Conservation (phyloP, 2,329 filamentous ascomycete species). For the Aureobasidium sp. region DNA sequence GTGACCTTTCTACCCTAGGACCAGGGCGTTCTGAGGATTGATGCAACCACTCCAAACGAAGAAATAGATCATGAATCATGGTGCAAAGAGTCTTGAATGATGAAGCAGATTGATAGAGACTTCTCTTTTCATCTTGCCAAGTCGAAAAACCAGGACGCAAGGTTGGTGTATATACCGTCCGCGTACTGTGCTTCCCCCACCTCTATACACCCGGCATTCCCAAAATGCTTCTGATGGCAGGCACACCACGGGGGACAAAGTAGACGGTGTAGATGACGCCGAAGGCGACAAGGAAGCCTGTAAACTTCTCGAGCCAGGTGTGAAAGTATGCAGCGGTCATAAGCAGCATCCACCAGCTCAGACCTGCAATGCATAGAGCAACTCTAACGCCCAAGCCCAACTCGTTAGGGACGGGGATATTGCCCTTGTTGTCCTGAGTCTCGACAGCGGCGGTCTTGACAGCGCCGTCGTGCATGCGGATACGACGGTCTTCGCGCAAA, state of each 20-base stretch:
- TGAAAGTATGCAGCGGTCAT: constrained; percentile 99
- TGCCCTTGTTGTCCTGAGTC: constrained; percentile 36
- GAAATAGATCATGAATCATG: neutral
- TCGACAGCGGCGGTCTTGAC: constrained; percentile 41
- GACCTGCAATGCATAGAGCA: constrained; percentile 51
- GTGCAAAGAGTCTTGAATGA: neutral
- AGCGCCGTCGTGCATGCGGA: constrained; percentile 61
- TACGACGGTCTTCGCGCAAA: constrained; percentile 54
- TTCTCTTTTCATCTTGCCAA: neutral
- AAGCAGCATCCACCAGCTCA: constrained; percentile 91
- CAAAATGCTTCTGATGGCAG: constrained; percentile 35
- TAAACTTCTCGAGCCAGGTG: constrained; percentile 91
- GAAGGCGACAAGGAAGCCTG: constrained; percentile 43
- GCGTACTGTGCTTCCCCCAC: neutral
- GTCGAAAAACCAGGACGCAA: neutral
- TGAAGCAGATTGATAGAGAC: neutral
- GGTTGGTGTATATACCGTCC: neutral
- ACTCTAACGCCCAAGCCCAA: constrained; percentile 47
- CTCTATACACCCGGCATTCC: constrained; percentile 39
- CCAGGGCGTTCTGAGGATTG: neutral
- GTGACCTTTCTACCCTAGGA: neutral
- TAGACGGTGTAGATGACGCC: constrained; percentile 40
- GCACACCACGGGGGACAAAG: constrained; percentile 41
- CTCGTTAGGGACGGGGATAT: constrained; percentile 32
- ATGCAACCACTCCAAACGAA: neutral